phyloP scores from a whole-genome alignment of 129 eudicot genomes.

The Flaveria trinervia region DNA sequence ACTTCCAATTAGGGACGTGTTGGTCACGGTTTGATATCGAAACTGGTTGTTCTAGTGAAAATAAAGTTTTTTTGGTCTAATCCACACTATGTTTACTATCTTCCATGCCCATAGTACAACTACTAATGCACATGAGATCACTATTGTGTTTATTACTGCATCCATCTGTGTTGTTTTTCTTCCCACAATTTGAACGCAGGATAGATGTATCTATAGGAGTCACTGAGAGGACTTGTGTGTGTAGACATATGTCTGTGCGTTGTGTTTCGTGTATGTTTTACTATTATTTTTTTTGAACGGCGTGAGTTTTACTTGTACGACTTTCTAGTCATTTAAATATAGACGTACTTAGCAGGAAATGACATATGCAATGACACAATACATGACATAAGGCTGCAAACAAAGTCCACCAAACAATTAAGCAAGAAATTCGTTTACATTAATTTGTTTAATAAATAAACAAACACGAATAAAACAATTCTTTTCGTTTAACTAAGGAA shows the following conservation, averaged over 20 bases:
- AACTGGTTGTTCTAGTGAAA: no score
- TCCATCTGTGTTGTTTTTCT: constrained; percentile 16
- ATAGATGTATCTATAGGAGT: not conserved
- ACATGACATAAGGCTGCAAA: not conserved
- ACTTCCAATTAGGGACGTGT: not conserved
- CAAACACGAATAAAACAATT: no score
- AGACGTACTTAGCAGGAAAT: no score
- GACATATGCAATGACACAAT: not conserved
- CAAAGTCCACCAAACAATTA: no score
- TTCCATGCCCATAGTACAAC: not conserved
- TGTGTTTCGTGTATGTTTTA: no score
- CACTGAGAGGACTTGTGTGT: not conserved
- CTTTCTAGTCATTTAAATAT: not conserved
- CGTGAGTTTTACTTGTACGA: no score
- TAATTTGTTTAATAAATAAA: no score
- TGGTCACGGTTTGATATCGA: no score
- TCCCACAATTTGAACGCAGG: not conserved
- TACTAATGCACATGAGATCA: constrained; percentile 22
- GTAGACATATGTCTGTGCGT: no score
- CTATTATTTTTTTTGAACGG: no score
- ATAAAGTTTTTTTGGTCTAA: not conserved
- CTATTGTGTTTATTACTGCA: constrained; percentile 26
- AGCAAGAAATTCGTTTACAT: no score
- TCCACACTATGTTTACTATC: not conserved
- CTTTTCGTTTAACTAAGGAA: no score